Evolutionary conservation across 306 rosid species (phyloP).

Genomic region (Calophaca sinica): DNA sequence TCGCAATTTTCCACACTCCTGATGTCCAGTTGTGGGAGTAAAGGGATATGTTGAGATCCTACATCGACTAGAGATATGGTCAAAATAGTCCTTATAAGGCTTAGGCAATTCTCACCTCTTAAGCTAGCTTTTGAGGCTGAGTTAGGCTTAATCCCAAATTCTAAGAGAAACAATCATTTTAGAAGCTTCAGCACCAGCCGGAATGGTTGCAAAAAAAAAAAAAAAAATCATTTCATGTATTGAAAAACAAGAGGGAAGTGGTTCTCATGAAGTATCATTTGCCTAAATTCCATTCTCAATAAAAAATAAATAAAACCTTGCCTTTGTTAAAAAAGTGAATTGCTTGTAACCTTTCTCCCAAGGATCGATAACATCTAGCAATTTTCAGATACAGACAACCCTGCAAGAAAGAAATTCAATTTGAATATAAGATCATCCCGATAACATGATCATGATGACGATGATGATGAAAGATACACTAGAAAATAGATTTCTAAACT

Average conservation of each 20-base stretch:
- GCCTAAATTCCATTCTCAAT: constrained; percentile 1
- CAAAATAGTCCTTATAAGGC: constrained; percentile 9
- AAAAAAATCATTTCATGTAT: constrained; percentile 11
- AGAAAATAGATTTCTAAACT: constrained; percentile 2
- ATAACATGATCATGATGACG: not conserved
- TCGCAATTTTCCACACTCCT: not conserved
- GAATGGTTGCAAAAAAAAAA: constrained; percentile 1
- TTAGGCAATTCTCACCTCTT: not conserved
- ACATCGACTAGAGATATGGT: too few species aligned
- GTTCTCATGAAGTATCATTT: constrained; percentile 13
- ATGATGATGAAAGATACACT: too few species aligned
- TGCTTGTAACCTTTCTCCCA: constrained; percentile 69
- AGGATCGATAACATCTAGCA: constrained; percentile 69
- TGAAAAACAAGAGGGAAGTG: constrained; percentile 13
- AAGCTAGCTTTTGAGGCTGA: not conserved
- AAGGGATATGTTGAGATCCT: not conserved
- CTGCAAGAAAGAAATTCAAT: constrained; percentile 57
- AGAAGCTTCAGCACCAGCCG: constrained; percentile 21
- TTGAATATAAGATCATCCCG: constrained; percentile 19
- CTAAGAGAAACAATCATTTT: not conserved
- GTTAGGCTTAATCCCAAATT: constrained; percentile 1
- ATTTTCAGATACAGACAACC: constrained; percentile 66
- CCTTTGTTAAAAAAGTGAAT: constrained; percentile 75
- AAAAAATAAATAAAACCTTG: constrained; percentile 45
- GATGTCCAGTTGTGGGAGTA: not conserved